A percentile compares a stretch with the other conserved stretches of the same genome.
phyloP scores from a whole-genome alignment of 1,139 yeast species.

The Diutina rugosa region DNA sequence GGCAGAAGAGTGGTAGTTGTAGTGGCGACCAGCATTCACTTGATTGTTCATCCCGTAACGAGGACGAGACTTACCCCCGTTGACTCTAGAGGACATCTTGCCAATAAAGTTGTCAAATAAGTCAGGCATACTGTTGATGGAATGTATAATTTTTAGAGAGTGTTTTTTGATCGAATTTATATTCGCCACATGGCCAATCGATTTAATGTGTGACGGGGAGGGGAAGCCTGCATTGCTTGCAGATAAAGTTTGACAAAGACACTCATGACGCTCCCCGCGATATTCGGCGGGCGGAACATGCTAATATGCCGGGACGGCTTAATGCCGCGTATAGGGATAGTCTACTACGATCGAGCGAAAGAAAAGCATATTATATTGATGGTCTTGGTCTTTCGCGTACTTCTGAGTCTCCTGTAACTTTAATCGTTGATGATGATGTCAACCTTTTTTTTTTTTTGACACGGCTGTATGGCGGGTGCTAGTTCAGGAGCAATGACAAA shows the following conservation, averaged over 20 bases:
- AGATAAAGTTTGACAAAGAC: neutral
- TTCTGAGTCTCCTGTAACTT: too few species aligned
- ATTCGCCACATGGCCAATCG: neutral
- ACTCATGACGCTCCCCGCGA: neutral
- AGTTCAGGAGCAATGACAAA: neutral
- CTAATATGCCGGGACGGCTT: neutral
- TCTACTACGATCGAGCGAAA: neutral
- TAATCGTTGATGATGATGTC: too few species aligned
- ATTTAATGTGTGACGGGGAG: neutral
- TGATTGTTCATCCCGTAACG: slow-evolving; percentile 21
- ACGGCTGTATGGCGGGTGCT: neutral
- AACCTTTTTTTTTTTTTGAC: neutral
- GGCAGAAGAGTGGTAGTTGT: slow-evolving; percentile 22
- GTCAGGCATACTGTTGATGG: slow-evolving; percentile 20
- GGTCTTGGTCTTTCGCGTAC: too few species aligned
- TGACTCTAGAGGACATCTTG: slow-evolving; percentile 17
- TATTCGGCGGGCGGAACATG: neutral
- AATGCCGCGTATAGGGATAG: neutral
- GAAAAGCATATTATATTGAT: neutral
- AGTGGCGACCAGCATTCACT: slow-evolving; percentile 26
- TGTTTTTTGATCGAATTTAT: neutral
- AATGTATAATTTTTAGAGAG: neutral
- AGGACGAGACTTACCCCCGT: slow-evolving; percentile 19
- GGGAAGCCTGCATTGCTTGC: neutral
- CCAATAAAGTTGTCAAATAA: slow-evolving; percentile 28